Evolutionary conservation across 75 land plant species (phyloP).

Genomic region (Larix kaempferi): DNA sequence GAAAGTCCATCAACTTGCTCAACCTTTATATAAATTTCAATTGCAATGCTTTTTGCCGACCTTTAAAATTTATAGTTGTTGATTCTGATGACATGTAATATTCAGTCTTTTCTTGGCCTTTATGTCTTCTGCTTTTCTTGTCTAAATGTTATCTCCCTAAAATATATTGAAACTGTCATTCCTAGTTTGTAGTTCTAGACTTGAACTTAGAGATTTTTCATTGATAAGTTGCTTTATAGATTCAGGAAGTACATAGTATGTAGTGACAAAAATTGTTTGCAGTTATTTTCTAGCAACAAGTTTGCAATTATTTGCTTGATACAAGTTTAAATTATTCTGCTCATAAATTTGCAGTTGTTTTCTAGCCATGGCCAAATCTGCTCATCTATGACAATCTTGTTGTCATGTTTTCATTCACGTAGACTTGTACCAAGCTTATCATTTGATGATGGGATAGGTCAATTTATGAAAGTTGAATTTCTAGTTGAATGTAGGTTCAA

Average conservation of each 20-base stretch:
- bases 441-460: background rate
- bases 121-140: background rate
- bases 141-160: background rate
- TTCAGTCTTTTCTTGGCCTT: background rate
- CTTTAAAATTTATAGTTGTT: background rate
- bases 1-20: background rate
- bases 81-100: background rate
- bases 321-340: slow-evolving; percentile 1
- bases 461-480: background rate
- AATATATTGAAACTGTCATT: background rate
- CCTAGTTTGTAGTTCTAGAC: background rate
- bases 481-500: background rate
- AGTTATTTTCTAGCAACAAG: background rate
- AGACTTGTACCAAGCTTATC: background rate
- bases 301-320: background rate
- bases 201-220: background rate
- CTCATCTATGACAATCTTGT: background rate
- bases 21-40: background rate
- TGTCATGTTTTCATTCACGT: background rate
- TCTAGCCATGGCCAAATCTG: background rate
- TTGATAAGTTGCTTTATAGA: background rate
- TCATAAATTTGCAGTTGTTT: background rate
- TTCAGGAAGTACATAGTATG: background rate
- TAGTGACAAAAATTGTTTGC: background rate
- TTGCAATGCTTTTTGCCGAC: background rate